Base-by-base conservation (phyloP, 345 rosid genomes). In the Cardamine occulta region DNA sequence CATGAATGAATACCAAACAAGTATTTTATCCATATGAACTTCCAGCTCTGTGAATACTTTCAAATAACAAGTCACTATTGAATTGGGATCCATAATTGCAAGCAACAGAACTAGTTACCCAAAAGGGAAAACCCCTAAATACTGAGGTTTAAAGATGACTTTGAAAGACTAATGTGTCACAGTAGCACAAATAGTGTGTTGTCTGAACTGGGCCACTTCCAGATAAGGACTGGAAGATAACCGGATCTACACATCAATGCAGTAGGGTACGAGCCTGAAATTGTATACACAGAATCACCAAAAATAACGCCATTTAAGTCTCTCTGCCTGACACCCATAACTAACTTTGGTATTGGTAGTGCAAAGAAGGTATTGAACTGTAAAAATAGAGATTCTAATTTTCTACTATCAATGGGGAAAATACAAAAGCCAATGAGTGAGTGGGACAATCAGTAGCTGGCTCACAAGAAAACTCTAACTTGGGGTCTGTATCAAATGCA, bases 131-230 rank as follows among this genome's bases (percentile, higher is more conserved):
- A 6, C 17, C 18, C 12, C 49, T 23, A 17, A 40, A 56, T 49
- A n/a, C 55, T 57, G 19, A 67, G 63, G 52, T 54, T 31, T 69
- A 69, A 44, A 44, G 21, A 76, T 32, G 42, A 54, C 32, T 62
- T 44, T 54, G 52, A 69, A 76, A 76, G 26, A 69, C 37, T 63
- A 57, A 42, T 69, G 65, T 69, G 70, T 56, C 72, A 64, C 68
- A 66, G 6, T 31, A 49, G 57, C 58, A 59, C 13, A 31, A 72
- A 58, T 47, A 71, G 62, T 58, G 70, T 59, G 59, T 78, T 72
- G 68, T 72, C 70, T 66, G 35, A 42, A 66, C 74, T 78, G 81
- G 81, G 78, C 52, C 78, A 73, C 51, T 78, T 66, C 64, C 5
- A 15, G 39, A 78, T 64, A 76, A 32, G 66, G 60, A 64, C 65